Evolutionary conservation across 2,329 filamentous ascomycete genomes (phyloP), one percentile per base, ranked within the genome.

Genomic region (Fusarium udum): DNA sequence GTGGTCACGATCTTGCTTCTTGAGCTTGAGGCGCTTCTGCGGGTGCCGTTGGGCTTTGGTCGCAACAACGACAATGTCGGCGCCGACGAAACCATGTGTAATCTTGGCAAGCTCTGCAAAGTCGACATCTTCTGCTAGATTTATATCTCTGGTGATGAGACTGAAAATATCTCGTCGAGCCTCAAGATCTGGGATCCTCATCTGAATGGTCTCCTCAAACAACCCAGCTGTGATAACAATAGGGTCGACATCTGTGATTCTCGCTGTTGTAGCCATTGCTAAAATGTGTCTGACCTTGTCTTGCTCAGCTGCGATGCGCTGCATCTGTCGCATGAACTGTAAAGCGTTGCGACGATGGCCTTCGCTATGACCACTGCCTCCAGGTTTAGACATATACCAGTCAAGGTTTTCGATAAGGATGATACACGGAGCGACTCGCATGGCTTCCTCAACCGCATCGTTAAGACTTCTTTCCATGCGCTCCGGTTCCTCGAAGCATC

Each of bases 371-470:
- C 92, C 91, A 61, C 90, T 93, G 71, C 97, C 94, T 63, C 93
- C 88, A 6, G 78, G 74, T 80, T 97, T 97, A 0, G 95, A 93
- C 77, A 98, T 96, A 8, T 92, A 92, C 64, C 75, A 72, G 81
- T 99, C 95, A 59, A 98, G 93, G 75, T 97, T 92, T 75, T 97
- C 95, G 64, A 98, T 93, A 78, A 98, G 97, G 9, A 99, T 88
- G 10, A 99, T 86, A 78, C 94, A 97, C 1, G 96, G 96, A 1
- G 95, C 95, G 42, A 95, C 87, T 62, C 90, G 89, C 80, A 93
- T 94, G 0, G 96, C 96, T 78, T 96, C 93, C 18, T 98, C 95
- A 4, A 85, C 73, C 4, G 82, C 83, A 28, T 85, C 84, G 6
- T 77, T 75, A 0, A 85, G 65, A 39, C 80, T 82, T 74, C 80